A percentile compares a stretch with the other conserved stretches of the same genome.
Evolutionary conservation across 2,329 filamentous ascomycete species (phyloP).

Genomic region (Colletotrichum sp.): DNA sequence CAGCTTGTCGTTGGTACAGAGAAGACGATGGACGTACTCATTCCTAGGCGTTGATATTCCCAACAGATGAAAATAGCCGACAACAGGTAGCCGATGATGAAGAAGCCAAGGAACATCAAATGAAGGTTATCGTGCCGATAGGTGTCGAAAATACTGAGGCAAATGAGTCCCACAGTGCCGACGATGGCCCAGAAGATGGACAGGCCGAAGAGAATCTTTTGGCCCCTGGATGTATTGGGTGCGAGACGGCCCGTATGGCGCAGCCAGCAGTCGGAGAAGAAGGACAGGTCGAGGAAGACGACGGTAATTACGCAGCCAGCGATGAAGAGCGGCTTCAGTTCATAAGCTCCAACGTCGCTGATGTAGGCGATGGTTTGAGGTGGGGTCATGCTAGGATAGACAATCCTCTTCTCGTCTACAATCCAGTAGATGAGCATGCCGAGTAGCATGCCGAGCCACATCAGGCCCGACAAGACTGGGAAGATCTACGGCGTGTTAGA

Average conservation of each 20-base stretch:
- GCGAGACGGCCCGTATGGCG: slow-evolving; percentile 81
- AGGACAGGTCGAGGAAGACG: slow-evolving; percentile 80
- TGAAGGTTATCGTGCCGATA: slow-evolving; percentile 71
- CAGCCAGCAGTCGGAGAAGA: slow-evolving; percentile 83
- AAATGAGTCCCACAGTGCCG: slow-evolving; percentile 81
- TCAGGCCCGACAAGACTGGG: slow-evolving; percentile 69
- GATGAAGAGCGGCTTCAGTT: slow-evolving; percentile 81
- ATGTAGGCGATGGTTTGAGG: slow-evolving; percentile 73
- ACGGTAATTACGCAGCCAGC: slow-evolving; percentile 74
- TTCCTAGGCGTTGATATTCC: slow-evolving; percentile 87
- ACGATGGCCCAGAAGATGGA: slow-evolving; percentile 73
- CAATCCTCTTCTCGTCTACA: slow-evolving; percentile 54
- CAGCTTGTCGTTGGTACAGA: background rate
- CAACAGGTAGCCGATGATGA: slow-evolving; percentile 85
- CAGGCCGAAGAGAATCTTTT: slow-evolving; percentile 67
- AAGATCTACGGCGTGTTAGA: slow-evolving; percentile 53
- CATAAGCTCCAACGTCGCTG: slow-evolving; percentile 66
- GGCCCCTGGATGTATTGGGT: slow-evolving; percentile 68
- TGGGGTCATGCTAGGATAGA: slow-evolving; percentile 65
- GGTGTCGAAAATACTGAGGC: slow-evolving; percentile 87
- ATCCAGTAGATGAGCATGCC: slow-evolving; percentile 76
- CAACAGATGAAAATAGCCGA: slow-evolving; percentile 88
- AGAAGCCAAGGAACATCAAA: slow-evolving; percentile 78
- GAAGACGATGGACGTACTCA: slow-evolving; percentile 51
- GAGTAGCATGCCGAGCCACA: slow-evolving; percentile 73